phyloP scores from a whole-genome alignment of 176 grass and related monocot genomes.

The Triticum turgidum region DNA sequence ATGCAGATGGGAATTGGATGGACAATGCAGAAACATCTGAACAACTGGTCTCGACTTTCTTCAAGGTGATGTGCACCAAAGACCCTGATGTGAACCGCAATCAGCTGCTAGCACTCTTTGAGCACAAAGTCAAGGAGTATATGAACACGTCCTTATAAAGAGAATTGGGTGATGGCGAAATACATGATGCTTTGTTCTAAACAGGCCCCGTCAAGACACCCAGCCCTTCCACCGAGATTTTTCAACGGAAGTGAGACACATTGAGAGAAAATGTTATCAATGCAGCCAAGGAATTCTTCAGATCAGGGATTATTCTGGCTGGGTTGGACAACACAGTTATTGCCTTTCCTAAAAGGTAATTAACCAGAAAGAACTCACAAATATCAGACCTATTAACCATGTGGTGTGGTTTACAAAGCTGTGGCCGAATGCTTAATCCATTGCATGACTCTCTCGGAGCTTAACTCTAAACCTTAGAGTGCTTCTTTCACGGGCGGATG shows the following conservation, averaged over 20 bases:
- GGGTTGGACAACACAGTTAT: neutral
- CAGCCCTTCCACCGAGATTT: neutral
- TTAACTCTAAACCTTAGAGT: neutral
- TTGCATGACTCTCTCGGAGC: neutral
- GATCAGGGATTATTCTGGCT: neutral
- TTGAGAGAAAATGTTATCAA: neutral
- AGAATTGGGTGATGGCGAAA: neutral
- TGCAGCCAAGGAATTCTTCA: neutral
- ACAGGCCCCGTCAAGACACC: neutral
- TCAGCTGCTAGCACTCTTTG: no score
- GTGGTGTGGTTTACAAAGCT: neutral
- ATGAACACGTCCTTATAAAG: neutral
- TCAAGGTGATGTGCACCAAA: neutral
- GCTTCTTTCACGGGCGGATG: no score
- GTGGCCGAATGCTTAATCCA: neutral
- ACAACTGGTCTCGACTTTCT: neutral
- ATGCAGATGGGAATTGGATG: neutral
- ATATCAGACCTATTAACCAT: neutral
- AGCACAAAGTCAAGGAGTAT: neutral
- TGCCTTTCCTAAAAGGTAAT: neutral
- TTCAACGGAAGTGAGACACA: neutral
- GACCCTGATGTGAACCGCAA: neutral
- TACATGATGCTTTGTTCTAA: neutral
- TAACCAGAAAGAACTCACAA: neutral
- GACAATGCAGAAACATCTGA: neutral